Percentiles rank a stretch among this genome's conserved stretches.
Evolutionary conservation across 345 rosid species (phyloP).

Genomic region (Turritis glabra): DNA sequence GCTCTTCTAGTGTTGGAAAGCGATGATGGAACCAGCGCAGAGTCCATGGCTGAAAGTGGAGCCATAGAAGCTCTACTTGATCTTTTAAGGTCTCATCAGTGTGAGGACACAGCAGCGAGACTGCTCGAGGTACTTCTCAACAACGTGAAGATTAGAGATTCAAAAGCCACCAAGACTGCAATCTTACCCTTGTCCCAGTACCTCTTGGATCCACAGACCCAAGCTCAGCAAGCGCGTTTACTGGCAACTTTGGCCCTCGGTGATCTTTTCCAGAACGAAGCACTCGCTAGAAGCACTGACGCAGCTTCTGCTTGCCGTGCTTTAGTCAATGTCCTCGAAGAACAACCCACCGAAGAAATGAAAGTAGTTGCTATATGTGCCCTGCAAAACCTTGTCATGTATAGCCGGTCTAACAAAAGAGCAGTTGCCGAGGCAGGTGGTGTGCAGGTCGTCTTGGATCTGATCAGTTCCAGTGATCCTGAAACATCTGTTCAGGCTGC

Average conservation of each 20-base stretch:
- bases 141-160: slow-evolving; percentile 94
- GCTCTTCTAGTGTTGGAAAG: slow-evolving; percentile 97
- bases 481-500: slow-evolving; percentile 99
- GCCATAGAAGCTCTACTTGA: slow-evolving; percentile 97
- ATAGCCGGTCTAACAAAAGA: slow-evolving; percentile 94
- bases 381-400: slow-evolving; percentile 94
- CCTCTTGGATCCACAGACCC: slow-evolving; percentile 98
- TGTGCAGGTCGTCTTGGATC: slow-evolving; percentile 93
- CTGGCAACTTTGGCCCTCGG: slow-evolving; percentile 96
- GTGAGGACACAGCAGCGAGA: slow-evolving; percentile 97
- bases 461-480: slow-evolving; percentile 91
- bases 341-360: slow-evolving; percentile 99
- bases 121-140: slow-evolving; percentile 90
- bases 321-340: slow-evolving; percentile 94
- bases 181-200: slow-evolving; percentile 91
- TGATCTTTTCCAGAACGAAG: slow-evolving; percentile 94
- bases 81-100: slow-evolving; percentile 92
- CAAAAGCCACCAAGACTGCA: slow-evolving; percentile 88
- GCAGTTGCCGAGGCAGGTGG: slow-evolving; percentile 99
- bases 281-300: slow-evolving; percentile 92
- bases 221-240: slow-evolving; percentile 91
- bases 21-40: slow-evolving; percentile 94
- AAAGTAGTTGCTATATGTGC: slow-evolving; percentile 99
- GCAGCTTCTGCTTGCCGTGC: slow-evolving; percentile 98
- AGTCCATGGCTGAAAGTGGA: slow-evolving; percentile 99